Conservation (phyloP, 768 basidiomycete species). For the Tylopilus vinaceipallidus region DNA sequence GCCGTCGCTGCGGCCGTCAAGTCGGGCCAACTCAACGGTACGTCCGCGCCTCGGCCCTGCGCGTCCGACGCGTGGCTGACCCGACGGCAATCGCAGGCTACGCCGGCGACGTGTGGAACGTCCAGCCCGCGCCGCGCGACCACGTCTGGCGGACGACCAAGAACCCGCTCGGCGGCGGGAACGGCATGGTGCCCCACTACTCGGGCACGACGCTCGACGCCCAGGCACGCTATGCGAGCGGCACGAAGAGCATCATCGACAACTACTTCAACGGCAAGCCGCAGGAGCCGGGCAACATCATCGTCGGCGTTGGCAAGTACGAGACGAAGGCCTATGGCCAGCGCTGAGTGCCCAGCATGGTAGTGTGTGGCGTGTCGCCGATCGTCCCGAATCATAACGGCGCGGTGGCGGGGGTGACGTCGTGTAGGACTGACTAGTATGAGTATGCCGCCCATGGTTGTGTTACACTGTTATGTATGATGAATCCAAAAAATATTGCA, state of each 20-base stretch:
- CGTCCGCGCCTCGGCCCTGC: background rate
- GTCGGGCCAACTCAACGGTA: constrained; percentile 70
- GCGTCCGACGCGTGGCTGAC: background rate
- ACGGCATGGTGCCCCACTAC: constrained; percentile 89
- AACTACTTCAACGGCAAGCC: constrained; percentile 62
- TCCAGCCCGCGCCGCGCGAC: constrained; percentile 83
- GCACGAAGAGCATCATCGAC: constrained; percentile 65
- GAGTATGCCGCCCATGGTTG: no score
- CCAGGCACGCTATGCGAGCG: constrained; percentile 80
- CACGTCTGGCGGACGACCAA: constrained; percentile 84
- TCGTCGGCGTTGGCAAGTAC: constrained; percentile 64
- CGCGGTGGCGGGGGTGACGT: no score
- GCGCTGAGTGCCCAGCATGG: constrained; percentile 5
- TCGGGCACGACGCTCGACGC: constrained; percentile 90
- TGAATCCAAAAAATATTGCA: no score
- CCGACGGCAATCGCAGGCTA: constrained; percentile 21
- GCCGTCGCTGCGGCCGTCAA: constrained; percentile 74
- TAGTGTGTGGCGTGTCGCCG: no score
- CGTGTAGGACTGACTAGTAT: no score
- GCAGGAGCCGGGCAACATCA: constrained; percentile 80
- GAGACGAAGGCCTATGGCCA: constrained; percentile 45
- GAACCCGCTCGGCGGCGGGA: constrained; percentile 80
- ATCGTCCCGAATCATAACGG: no score
- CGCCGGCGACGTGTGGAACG: constrained; percentile 75
- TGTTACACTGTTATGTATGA: no score